Conservation (phyloP, 495 filamentous ascomycete genomes). For the Neurospora tetraspora region DNA sequence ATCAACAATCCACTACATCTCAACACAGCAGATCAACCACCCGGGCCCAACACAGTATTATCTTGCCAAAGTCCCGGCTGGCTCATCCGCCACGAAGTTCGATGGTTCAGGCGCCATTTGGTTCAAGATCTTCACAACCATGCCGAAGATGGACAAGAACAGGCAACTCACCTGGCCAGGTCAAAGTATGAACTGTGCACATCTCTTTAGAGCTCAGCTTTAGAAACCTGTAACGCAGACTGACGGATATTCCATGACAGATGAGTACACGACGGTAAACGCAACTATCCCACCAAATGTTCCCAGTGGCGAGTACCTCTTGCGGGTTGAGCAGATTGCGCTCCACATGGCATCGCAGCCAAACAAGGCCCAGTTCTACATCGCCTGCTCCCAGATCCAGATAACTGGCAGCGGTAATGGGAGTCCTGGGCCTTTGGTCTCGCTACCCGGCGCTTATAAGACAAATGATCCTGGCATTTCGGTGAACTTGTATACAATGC, state of each 20-base stretch:
- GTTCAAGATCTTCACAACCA: constrained; percentile 43
- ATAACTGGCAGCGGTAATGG: constrained; percentile 40
- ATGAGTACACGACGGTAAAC: constrained; percentile 27
- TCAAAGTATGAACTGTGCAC: constrained; percentile 19
- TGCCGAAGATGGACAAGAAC: constrained; percentile 27
- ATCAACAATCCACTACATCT: constrained; percentile 34
- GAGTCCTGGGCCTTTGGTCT: constrained; percentile 33
- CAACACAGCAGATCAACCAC: constrained; percentile 37
- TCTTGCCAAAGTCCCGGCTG: constrained; percentile 38
- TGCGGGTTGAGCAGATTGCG: constrained; percentile 48
- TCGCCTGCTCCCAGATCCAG: constrained; percentile 47
- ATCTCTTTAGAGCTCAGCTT: not conserved
- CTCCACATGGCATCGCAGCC: constrained; percentile 31
- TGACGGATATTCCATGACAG: constrained; percentile 9
- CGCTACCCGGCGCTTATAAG: constrained; percentile 45
- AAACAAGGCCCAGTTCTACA: constrained; percentile 42
- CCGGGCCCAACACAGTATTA: constrained; percentile 38
- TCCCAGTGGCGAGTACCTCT: constrained; percentile 43
- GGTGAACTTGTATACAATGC: constrained; percentile 28
- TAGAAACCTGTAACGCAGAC: not conserved
- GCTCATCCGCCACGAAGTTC: constrained; percentile 31
- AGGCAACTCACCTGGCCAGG: constrained; percentile 31
- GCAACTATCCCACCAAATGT: constrained; percentile 35
- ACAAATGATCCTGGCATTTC: constrained; percentile 35
- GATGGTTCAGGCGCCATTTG: constrained; percentile 38